Conservation (phyloP, 345 rosid genomes). For the Diplotaxis tenuifolia region DNA sequence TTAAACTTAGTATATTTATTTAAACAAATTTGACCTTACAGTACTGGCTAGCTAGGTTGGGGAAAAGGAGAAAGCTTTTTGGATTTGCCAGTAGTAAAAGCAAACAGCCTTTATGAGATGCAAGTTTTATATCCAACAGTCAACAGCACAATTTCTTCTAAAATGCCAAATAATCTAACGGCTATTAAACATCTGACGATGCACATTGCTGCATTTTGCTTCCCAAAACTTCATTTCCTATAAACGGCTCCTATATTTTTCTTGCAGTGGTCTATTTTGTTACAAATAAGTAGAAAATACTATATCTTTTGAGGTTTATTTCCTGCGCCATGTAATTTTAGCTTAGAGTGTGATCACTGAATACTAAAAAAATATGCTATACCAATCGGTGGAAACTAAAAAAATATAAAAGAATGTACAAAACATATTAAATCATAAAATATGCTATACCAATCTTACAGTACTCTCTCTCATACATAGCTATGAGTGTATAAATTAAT, state of each 20-base stretch:
- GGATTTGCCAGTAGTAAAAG: conserved; percentile 22
- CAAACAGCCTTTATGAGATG: conserved; percentile 3
- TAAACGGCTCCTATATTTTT: not conserved
- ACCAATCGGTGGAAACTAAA: conserved; percentile 9
- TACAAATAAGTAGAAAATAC: not conserved
- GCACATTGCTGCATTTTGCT: not conserved
- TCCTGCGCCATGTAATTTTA: not conserved
- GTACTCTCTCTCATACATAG: not conserved
- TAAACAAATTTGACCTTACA: conserved; percentile 4
- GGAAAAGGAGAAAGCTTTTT: not conserved
- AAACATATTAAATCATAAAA: conserved; percentile 17
- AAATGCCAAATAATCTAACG: conserved; percentile 26
- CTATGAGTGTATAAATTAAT: not conserved
- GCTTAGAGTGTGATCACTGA: not conserved
- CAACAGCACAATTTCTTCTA: conserved; percentile 7
- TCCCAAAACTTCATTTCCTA: not conserved
- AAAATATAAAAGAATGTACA: conserved; percentile 5
- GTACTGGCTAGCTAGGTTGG: conserved; percentile 9
- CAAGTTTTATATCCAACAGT: not conserved
- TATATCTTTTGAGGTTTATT: not conserved
- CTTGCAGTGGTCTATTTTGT: not conserved
- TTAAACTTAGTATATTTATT: not conserved
- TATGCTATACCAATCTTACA: not conserved
- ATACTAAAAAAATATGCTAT: no score
- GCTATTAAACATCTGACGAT: conserved; percentile 6